These are phyloP conservation scores for Epichloe amarillans DNA, from an alignment of 2,329 filamentous ascomycete genomes.

Conservation along the genomic window DNA sequence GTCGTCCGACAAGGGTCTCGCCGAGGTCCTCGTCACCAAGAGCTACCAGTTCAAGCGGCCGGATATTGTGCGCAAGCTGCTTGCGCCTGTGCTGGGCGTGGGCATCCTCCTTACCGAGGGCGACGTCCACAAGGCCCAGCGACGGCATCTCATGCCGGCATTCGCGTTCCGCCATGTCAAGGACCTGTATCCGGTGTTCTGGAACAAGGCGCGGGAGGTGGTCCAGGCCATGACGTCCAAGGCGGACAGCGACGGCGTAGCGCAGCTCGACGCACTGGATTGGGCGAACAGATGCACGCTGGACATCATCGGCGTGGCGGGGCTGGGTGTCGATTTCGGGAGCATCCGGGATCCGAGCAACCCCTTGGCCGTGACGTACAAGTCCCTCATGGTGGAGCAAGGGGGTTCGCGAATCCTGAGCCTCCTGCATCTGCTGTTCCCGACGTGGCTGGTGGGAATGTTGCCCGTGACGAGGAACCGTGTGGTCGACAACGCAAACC, in stretches of 20 bases:
- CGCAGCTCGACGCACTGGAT: conserved; percentile 40
- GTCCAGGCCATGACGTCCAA: conserved; percentile 43
- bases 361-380: conserved; percentile 44
- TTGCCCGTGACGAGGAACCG: conserved; percentile 61
- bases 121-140: conserved; percentile 74
- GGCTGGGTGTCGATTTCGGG: conserved; percentile 58
- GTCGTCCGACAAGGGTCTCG: conserved; percentile 49
- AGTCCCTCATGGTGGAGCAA: conserved; percentile 36
- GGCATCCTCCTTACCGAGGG: conserved; percentile 74
- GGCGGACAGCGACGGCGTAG: conserved; percentile 18
- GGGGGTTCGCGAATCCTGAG: conserved; percentile 36
- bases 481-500: conserved; percentile 43
- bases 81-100: conserved; percentile 53
- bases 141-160: conserved; percentile 67
- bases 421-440: conserved; percentile 48
- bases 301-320: conserved; percentile 63
- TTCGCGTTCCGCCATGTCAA: conserved; percentile 82
- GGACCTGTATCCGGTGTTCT: conserved; percentile 73
- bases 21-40: conserved; percentile 55
- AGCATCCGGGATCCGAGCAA: conserved; percentile 48
- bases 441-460: conserved; percentile 42
- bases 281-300: conserved; percentile 59
- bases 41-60: conserved; percentile 61
- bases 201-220: conserved; percentile 60
- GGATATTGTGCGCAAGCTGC: conserved; percentile 32